Conservation (phyloP, 129 eudicot genomes). For the Pseudognaphalium luteoalbum region DNA sequence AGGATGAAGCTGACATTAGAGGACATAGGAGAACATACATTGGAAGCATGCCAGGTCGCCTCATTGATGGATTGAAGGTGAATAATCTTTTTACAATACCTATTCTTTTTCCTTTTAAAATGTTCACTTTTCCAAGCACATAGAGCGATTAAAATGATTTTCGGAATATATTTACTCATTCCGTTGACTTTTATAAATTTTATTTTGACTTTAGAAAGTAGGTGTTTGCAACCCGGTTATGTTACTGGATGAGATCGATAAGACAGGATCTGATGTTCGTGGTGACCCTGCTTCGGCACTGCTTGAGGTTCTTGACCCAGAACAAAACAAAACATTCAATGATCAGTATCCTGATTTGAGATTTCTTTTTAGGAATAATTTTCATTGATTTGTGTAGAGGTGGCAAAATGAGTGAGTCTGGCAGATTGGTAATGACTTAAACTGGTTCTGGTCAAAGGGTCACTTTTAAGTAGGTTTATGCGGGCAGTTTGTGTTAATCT, state of each 20-base stretch:
- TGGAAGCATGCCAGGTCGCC: conserved; percentile 99
- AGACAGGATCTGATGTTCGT: conserved; percentile 90
- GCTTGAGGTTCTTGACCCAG: conserved; percentile 98
- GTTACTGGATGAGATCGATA: conserved; percentile 97
- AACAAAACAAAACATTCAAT: conserved; percentile 79
- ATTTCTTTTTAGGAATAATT: neutral
- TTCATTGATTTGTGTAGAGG: conserved; percentile 3
- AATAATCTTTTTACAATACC: neutral
- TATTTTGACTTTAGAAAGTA: conserved; percentile 58
- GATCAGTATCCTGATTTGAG: conserved; percentile 76
- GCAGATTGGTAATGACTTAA: neutral
- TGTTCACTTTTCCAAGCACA: conserved; percentile 10
- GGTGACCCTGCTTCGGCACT: conserved; percentile 96
- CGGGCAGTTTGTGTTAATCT: neutral
- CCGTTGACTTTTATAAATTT: neutral
- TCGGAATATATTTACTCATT: neutral
- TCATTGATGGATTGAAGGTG: conserved; percentile 95
- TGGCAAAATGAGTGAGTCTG: neutral
- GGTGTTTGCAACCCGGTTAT: conserved; percentile 87
- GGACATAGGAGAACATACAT: conserved; percentile 95
- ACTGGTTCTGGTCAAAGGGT: neutral
- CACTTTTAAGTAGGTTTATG: neutral
- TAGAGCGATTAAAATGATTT: neutral
- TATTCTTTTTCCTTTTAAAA: neutral
- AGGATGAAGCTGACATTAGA: conserved; percentile 97